A percentile compares a stretch with the other conserved stretches of the same genome.
These are phyloP conservation scores for Russula lepida DNA, from an alignment of 768 basidiomycete genomes.

Conservation along the genomic window DNA sequence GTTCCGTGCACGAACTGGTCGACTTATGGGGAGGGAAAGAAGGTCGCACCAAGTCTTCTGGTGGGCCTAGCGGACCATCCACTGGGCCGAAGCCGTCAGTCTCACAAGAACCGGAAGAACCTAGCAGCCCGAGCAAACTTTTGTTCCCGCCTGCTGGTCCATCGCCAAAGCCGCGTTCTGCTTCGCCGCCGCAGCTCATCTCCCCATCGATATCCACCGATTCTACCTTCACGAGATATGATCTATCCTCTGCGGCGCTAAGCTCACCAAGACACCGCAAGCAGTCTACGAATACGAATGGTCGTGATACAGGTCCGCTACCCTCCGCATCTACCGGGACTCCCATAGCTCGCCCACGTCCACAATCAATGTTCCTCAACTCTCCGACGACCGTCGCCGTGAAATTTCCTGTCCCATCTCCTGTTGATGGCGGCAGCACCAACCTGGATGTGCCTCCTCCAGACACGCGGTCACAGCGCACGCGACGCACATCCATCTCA, in stretches of 20 bases:
- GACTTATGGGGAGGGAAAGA: conserved; percentile 64
- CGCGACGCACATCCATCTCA: conserved; percentile 69
- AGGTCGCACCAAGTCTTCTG: not conserved
- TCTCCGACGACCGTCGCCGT: conserved; percentile 38
- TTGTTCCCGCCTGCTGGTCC: conserved; percentile 1
- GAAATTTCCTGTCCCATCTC: conserved; percentile 22
- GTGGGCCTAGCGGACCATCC: not conserved
- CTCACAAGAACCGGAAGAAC: conserved; percentile 5
- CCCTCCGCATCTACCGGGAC: not conserved
- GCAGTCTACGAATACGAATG: conserved; percentile 10
- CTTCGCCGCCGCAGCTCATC: conserved; percentile 11
- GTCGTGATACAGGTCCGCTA: conserved; percentile 7
- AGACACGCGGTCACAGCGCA: conserved; percentile 35
- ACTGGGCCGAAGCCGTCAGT: not conserved
- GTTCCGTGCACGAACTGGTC: conserved; percentile 77
- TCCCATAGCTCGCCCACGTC: conserved; percentile 35
- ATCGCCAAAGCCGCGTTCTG: conserved; percentile 10
- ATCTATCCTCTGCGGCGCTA: not conserved
- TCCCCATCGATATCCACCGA: conserved; percentile 11
- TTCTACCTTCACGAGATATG: not conserved
- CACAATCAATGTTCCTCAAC: conserved; percentile 76
- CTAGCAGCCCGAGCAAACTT: not conserved
- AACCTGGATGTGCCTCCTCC: conserved; percentile 39
- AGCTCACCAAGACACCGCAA: conserved; percentile 12
- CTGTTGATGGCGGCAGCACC: conserved; percentile 13